phyloP scores from a whole-genome alignment of 139 green algal genomes.

The Tetraselmis striata region DNA sequence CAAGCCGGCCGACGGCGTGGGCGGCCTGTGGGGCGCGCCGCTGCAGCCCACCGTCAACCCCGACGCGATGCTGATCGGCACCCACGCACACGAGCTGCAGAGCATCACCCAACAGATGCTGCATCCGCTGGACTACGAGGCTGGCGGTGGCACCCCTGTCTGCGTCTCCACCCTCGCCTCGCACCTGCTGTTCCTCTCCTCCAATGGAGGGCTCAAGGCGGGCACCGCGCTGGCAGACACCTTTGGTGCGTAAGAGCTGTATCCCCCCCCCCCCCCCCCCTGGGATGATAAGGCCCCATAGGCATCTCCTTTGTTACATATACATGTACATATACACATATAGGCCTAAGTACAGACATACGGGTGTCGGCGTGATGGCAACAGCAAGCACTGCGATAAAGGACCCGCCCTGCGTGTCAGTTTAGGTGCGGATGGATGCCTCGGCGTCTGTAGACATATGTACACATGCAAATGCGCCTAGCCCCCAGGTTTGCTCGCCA shows the following conservation, averaged over 20 bases:
- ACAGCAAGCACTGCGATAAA: too few relatives aligned
- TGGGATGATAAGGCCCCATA: too few relatives aligned
- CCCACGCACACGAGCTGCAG: conserved; percentile 60
- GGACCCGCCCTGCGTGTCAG: too few relatives aligned
- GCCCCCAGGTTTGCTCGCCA: too few relatives aligned
- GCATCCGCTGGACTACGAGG: conserved; percentile 36
- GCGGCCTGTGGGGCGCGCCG: conserved; percentile 14
- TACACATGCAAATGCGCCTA: too few relatives aligned
- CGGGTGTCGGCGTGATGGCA: too few relatives aligned
- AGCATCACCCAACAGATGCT: conserved; percentile 50
- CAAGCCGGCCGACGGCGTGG: conserved; percentile 9
- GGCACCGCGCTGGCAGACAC: conserved; percentile 55
- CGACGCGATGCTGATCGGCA: conserved; percentile 43
- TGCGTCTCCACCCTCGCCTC: conserved; percentile 41
- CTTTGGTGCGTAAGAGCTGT: conserved; percentile 27
- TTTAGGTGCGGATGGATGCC: too few relatives aligned
- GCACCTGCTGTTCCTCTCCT: conserved; percentile 52
- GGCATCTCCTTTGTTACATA: too few relatives aligned
- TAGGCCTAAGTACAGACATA: too few relatives aligned
- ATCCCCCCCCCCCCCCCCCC: too few relatives aligned
- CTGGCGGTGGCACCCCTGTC: conserved; percentile 17
- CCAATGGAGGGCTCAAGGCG: conserved; percentile 12
- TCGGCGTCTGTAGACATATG: too few relatives aligned
- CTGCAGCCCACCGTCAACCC: not conserved
- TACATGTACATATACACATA: too few relatives aligned